Evolutionary conservation across 2,329 filamentous ascomycete species (phyloP).

Genomic region (Aspergillus tamarii): DNA sequence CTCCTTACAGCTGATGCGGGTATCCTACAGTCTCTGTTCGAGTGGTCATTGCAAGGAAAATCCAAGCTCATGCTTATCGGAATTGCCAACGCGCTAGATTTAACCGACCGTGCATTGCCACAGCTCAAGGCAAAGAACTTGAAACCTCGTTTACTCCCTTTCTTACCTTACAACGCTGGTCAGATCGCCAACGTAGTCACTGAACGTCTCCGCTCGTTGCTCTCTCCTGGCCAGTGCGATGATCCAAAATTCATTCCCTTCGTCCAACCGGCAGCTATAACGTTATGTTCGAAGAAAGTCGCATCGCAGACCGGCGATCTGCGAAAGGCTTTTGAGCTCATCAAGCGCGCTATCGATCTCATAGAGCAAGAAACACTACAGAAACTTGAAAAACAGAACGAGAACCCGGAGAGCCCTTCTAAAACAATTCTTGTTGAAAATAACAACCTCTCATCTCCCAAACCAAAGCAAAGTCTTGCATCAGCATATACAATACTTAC

Average conservation of each 20-base stretch:
- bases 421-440: slow-evolving; percentile 82
- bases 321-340: slow-evolving; percentile 93
- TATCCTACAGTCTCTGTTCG: slow-evolving; percentile 90
- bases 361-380: slow-evolving; percentile 81
- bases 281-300: slow-evolving; percentile 92
- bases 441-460: slow-evolving; percentile 66
- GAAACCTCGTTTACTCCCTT: slow-evolving; percentile 85
- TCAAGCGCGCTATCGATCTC: slow-evolving; percentile 83
- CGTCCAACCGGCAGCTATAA: slow-evolving; percentile 89
- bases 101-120: slow-evolving; percentile 93
- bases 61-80: slow-evolving; percentile 84
- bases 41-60: slow-evolving; percentile 84
- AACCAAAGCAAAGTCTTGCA: slow-evolving; percentile 45
- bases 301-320: slow-evolving; percentile 92
- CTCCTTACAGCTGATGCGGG: slow-evolving; percentile 86
- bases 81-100: slow-evolving; percentile 92
- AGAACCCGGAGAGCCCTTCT: slow-evolving; percentile 64
- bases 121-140: slow-evolving; percentile 90
- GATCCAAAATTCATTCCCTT: slow-evolving; percentile 74
- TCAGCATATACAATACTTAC: slow-evolving; percentile 70
- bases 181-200: slow-evolving; percentile 90
- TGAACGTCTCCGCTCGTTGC: slow-evolving; percentile 75
- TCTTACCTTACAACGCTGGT: slow-evolving; percentile 84
- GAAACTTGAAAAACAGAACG: slow-evolving; percentile 66
- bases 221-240: slow-evolving; percentile 51